Evolutionary conservation across 805 yeast genomes (phyloP).

Genomic region (Millerozyma miso): DNA sequence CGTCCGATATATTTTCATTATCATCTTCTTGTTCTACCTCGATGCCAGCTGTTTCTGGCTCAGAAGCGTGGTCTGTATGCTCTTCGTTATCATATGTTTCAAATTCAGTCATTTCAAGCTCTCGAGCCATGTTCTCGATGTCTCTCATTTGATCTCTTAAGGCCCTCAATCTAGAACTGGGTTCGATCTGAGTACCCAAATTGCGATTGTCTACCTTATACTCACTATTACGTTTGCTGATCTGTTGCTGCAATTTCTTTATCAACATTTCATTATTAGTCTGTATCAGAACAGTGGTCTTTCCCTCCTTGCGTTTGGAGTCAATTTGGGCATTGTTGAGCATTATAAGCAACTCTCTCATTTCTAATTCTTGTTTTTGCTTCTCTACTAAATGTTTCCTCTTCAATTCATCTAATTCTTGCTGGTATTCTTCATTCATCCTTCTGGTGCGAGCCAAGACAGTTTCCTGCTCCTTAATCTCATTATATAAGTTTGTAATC

Average conservation of each 20-base stretch:
- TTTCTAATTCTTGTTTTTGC: slow-evolving; percentile 71
- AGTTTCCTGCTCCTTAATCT: slow-evolving; percentile 59
- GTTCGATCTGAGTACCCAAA: slow-evolving; percentile 60
- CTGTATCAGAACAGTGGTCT: slow-evolving; percentile 33
- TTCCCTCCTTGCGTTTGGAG: slow-evolving; percentile 27
- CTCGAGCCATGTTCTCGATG: slow-evolving; percentile 78
- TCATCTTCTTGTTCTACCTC: neutral
- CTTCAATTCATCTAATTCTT: slow-evolving; percentile 61
- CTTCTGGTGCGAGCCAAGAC: slow-evolving; percentile 58
- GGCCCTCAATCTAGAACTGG: slow-evolving; percentile 68
- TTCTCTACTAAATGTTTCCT: slow-evolving; percentile 58
- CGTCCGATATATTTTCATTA: neutral
- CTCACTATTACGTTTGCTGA: slow-evolving; percentile 45
- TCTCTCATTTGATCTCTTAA: slow-evolving; percentile 82
- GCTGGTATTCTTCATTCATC: slow-evolving; percentile 54
- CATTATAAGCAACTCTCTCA: slow-evolving; percentile 66
- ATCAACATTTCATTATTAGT: slow-evolving; percentile 34
- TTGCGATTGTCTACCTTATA: slow-evolving; percentile 41
- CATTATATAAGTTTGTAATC: slow-evolving; percentile 54
- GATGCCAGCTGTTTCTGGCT: slow-evolving; percentile 12
- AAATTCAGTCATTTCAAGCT: slow-evolving; percentile 81
- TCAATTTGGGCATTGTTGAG: slow-evolving; percentile 46
- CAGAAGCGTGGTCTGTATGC: slow-evolving; percentile 11
- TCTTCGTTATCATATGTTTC: slow-evolving; percentile 29
- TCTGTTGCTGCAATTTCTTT: slow-evolving; percentile 40